Evolutionary conservation across 2,329 filamentous ascomycete species (phyloP), one percentile per base, ranked within the genome.

Genomic region (Claviceps sp.): DNA sequence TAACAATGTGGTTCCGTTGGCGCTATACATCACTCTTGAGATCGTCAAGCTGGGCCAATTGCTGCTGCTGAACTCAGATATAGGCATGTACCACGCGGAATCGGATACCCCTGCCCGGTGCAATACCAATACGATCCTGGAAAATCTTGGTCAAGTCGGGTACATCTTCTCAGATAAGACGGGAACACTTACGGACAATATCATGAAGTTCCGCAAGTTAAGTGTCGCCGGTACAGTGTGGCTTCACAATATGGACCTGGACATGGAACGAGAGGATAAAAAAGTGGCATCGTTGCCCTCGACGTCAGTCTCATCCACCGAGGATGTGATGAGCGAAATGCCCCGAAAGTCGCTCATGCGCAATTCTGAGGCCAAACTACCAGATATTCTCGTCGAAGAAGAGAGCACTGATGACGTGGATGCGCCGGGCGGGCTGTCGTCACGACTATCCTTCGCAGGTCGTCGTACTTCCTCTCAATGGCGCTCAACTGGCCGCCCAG

Each of bases 151-250:
- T 0, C 91, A 96, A 69, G 81, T 97, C 54, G 87, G 77, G 57
- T 93, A 94, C 61, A 80, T 95, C 20, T 95, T 97, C 60, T 94
- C 89, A 0, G 90, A 96, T 66, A 96, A 96, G 70, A 96, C 90
- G 0, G 90, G 90, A 1, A 97, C 90, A 0, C 72, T 97, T 58
- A 97, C 90, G 1, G 89, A 96, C 60, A 97, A 97, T 58, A 76
- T 89, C 11, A 96, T 97, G 91, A 88, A 89, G 56, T 96, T 96
- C 63, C 84, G 90, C 44, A 95, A 94, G 64, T 77, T 96, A 67
- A 95, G 87, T 59, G 82, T 96, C 36, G 89, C 87, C 2, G 90
- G 90, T 6, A 89, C 87, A 0, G 85, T 89, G 1, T 95, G 90
- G 89, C 72, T 93, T 36, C 90, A 95, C 58, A 85, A 93, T 61